Evolutionary conservation across 2,329 filamentous ascomycete species (phyloP).

Genomic region (Trichoderma cornu-damae): DNA sequence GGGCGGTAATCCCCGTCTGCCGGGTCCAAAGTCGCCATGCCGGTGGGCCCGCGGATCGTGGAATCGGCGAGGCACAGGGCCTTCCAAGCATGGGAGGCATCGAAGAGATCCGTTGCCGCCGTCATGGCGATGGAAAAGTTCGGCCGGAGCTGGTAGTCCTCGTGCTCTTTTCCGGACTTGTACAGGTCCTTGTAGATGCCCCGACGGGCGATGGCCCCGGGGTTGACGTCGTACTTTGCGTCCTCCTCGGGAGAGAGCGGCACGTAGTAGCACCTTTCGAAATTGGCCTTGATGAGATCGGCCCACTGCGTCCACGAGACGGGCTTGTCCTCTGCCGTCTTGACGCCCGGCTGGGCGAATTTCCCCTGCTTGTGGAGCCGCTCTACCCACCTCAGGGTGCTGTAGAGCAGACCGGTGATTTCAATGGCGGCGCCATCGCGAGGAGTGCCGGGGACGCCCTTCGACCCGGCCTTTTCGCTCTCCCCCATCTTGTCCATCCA

Average conservation of each 20-base stretch:
- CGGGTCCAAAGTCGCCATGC: constrained; percentile 94
- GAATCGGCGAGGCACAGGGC: constrained; percentile 77
- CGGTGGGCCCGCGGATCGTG: constrained; percentile 75
- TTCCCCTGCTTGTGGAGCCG: constrained; percentile 61
- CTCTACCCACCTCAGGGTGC: constrained; percentile 75
- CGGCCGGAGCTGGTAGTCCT: constrained; percentile 91
- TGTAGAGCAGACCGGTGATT: constrained; percentile 91
- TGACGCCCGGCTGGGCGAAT: constrained; percentile 70
- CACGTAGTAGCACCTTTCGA: constrained; percentile 89
- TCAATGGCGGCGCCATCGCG: constrained; percentile 93
- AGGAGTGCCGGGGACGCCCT: constrained; percentile 92
- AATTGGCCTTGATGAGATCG: constrained; percentile 70
- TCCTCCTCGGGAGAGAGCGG: constrained; percentile 68
- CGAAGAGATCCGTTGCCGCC: constrained; percentile 84
- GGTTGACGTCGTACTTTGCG: constrained; percentile 71
- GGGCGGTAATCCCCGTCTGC: constrained; percentile 88
- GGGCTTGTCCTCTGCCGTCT: constrained; percentile 51
- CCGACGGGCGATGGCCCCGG: constrained; percentile 74
- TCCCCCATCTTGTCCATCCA: constrained; percentile 99
- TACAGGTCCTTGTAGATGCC: constrained; percentile 99
- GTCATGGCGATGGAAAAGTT: constrained; percentile 97
- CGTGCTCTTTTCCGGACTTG: constrained; percentile 87
- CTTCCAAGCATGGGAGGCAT: constrained; percentile 67
- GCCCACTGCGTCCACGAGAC: constrained; percentile 79
- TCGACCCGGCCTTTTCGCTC: constrained; percentile 81